phyloP scores from a whole-genome alignment of 192 early-diverging fungal genomes.

The Diversispora epigaea region DNA sequence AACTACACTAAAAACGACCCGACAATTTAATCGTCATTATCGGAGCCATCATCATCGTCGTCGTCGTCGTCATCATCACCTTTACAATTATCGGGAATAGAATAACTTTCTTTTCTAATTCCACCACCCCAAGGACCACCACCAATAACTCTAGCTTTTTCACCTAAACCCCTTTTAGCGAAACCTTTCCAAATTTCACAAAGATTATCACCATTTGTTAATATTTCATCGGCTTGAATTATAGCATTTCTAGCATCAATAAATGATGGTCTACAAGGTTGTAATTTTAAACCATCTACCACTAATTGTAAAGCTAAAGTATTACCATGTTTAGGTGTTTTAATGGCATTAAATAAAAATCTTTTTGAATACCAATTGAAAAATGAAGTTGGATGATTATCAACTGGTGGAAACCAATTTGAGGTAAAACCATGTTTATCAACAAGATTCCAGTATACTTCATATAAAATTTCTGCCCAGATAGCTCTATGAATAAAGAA shows the following conservation, averaged over 20 bases:
- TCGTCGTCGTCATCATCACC: neutral
- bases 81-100: constrained; percentile 40
- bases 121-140: constrained; percentile 63
- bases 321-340: constrained; percentile 60
- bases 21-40: constrained; percentile 20
- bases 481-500: constrained; percentile 46
- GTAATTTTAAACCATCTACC: constrained; percentile 73
- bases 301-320: constrained; percentile 69
- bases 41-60: neutral
- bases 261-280: constrained; percentile 75
- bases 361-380: neutral
- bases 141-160: constrained; percentile 61
- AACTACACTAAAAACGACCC: no score
- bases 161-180: constrained; percentile 88
- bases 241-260: constrained; percentile 74
- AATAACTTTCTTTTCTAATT: constrained; percentile 54
- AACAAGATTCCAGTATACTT: constrained; percentile 74
- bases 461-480: constrained; percentile 92
- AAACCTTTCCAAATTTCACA: constrained; percentile 78
- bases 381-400: neutral
- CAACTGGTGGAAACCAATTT: constrained; percentile 55
- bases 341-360: constrained; percentile 30
- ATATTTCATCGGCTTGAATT: constrained; percentile 60
- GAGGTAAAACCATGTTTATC: constrained; percentile 57
- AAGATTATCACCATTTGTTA: constrained; percentile 66